phyloP scores from a whole-genome alignment of 2,329 filamentous ascomycete species.

The Sporothrix curviconia region DNA sequence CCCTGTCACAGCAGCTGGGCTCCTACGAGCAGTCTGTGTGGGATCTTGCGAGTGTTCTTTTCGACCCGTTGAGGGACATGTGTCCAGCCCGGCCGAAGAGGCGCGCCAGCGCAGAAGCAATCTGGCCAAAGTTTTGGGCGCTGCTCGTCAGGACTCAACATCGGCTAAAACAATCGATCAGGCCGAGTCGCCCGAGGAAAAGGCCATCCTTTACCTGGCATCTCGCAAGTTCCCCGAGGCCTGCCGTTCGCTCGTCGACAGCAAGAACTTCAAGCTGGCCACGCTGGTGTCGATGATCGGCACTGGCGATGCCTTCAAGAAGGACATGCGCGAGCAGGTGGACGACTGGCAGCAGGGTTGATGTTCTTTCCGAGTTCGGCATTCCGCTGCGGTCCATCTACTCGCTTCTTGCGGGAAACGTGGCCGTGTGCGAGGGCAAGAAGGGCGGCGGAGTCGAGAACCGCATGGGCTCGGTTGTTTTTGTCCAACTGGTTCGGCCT shows the following conservation, averaged over 20 bases:
- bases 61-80: conserved; percentile 57
- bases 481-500: conserved; percentile 79
- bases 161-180: conserved; percentile 45
- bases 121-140: conserved; percentile 61
- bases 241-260: conserved; percentile 69
- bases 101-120: conserved; percentile 48
- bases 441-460: conserved; percentile 70
- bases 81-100: conserved; percentile 32
- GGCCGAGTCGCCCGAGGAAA: conserved; percentile 66
- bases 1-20: conserved; percentile 26
- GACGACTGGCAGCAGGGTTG: conserved; percentile 76
- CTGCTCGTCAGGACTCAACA: conserved; percentile 57
- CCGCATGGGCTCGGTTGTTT: conserved; percentile 67
- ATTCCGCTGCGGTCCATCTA: conserved; percentile 81
- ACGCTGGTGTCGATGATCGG: conserved; percentile 61
- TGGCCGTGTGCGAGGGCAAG: conserved; percentile 74
- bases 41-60: conserved; percentile 80
- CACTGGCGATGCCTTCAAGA: conserved; percentile 59
- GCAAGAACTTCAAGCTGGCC: conserved; percentile 55
- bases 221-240: conserved; percentile 75
- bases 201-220: conserved; percentile 73
- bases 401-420: conserved; percentile 80
- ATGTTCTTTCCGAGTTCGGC: conserved; percentile 79
- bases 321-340: conserved; percentile 73
- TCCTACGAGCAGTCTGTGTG: conserved; percentile 70